Percentiles rank a stretch among this genome's conserved stretches.
These are phyloP conservation scores for Proteromonas lacertae DNA, from an alignment of 352 stramenopile genomes.

Conservation along the genomic window DNA sequence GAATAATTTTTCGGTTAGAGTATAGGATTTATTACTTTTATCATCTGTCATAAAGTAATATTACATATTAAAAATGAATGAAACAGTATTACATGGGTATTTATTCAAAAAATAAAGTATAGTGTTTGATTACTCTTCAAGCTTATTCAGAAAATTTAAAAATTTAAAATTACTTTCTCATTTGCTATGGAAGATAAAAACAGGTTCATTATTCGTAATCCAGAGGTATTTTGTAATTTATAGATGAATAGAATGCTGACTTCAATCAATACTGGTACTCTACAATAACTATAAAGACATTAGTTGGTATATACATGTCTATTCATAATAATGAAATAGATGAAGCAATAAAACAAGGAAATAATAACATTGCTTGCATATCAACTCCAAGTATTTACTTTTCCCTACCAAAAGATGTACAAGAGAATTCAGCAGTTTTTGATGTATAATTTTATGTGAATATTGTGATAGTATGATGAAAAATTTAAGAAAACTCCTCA, in stretches of 20 bases:
- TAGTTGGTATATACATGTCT: conserved; percentile 6
- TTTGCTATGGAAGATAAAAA: not conserved
- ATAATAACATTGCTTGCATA: conserved; percentile 33
- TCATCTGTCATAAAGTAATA: not conserved
- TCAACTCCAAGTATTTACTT: conserved; percentile 70
- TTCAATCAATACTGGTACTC: conserved; percentile 89
- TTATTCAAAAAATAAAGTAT: not conserved
- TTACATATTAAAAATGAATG: not conserved
- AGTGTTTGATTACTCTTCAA: not conserved
- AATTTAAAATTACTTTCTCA: not conserved
- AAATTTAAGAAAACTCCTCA: conserved; percentile 24
- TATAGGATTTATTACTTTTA: not conserved
- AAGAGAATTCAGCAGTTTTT: conserved; percentile 30
- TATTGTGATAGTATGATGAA: conserved; percentile 36
- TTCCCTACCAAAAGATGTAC: conserved; percentile 18
- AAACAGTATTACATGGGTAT: not conserved
- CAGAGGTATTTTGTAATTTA: conserved; percentile 3
- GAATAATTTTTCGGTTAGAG: not conserved
- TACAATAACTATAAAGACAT: conserved; percentile 27
- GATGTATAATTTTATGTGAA: conserved; percentile 42
- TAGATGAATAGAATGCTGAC: conserved; percentile 34
- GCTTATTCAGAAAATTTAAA: not conserved
- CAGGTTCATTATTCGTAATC: conserved; percentile 1
- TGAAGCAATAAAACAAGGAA: conserved; percentile 13
- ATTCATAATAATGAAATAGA: not conserved